Evolutionary conservation across 2,329 filamentous ascomycete genomes (phyloP), one percentile per base, ranked within the genome.

Genomic region (Fusarium sublunatum): DNA sequence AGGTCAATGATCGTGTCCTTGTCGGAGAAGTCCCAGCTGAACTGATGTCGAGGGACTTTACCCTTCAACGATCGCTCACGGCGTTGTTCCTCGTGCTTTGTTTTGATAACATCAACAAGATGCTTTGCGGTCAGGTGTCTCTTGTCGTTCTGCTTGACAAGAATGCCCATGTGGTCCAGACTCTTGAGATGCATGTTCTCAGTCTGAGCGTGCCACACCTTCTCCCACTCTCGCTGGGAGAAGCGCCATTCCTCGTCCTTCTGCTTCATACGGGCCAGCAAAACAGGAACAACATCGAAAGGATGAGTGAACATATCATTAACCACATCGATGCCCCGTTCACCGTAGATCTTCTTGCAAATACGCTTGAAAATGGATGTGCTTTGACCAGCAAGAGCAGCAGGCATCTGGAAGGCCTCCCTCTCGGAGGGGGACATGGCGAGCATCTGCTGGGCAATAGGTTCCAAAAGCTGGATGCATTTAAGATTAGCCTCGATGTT

Each of bases 211-310:
- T 95, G 92, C 95, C 95, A 99, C 7, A 99, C 93, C 78, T 97
- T 97, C 76, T 98, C 93, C 95, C 95, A 99, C 74, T 99, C 96
- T 29, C 95, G 92, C 82, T 91, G 93, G 6, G 92, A 94, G 68
- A 96, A 93, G 65, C 96, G 92, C 95, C 95, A 99, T 72, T 98
- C 93, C 76, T 99, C 95, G 40, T 96, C 89, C 75, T 98, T 97
- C 71, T 96, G 92, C 79, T 98, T 98, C 69, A 99, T 84, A 11
- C 95, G 87, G 47, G 91, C 90, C 58, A 99, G 82, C 26, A 99
- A 86, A 34, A 98, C 88, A 0, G 95, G 95, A 3, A 99, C 88
- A 4, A 98, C 93, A 35, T 89, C 88, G 71, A 91, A 93, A 0
- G 95, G 95, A 51, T 91, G 86, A 38, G 83, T 83, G 74, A 96